Evolutionary conservation across 495 filamentous ascomycete genomes (phyloP).

Genomic region (Tuber microsphaerosporum): DNA sequence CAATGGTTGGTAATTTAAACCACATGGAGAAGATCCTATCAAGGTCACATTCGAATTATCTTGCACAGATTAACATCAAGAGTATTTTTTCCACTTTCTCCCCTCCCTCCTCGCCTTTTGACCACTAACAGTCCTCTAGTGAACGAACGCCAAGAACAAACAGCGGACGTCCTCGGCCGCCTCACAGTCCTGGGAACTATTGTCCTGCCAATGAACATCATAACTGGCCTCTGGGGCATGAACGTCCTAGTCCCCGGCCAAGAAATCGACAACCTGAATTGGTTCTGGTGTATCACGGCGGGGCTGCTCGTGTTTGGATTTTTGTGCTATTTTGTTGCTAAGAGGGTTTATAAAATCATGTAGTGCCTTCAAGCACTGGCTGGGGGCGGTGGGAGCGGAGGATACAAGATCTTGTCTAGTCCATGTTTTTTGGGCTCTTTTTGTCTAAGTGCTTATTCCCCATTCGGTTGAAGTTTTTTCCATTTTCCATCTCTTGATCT

Average conservation of each 20-base stretch:
- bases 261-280: constrained; percentile 50
- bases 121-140: constrained; percentile 54
- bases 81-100: constrained; percentile 49
- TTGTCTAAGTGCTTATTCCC: background rate
- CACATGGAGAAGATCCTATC: constrained; percentile 98
- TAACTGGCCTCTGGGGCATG: constrained; percentile 96
- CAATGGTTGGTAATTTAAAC: constrained; percentile 91
- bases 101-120: constrained; percentile 53
- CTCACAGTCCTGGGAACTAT: constrained; percentile 94
- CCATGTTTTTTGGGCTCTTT: background rate
- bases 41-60: constrained; percentile 89
- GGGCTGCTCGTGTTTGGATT: constrained; percentile 73
- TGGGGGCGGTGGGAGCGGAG: background rate
- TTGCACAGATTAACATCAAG: constrained; percentile 88
- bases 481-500: background rate
- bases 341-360: constrained; percentile 50
- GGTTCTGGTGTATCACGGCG: constrained; percentile 64
- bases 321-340: constrained; percentile 74
- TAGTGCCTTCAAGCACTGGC: constrained; percentile 1
- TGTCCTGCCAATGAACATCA: constrained; percentile 90
- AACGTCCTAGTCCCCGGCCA: constrained; percentile 78
- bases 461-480: background rate
- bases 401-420: background rate
- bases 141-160: constrained; percentile 73
- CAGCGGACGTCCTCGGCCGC: constrained; percentile 79